Percentiles rank a stretch among this genome's conserved stretches.
phyloP scores from a whole-genome alignment of 164 flowering plant species.

The Dillenia turbinata region DNA sequence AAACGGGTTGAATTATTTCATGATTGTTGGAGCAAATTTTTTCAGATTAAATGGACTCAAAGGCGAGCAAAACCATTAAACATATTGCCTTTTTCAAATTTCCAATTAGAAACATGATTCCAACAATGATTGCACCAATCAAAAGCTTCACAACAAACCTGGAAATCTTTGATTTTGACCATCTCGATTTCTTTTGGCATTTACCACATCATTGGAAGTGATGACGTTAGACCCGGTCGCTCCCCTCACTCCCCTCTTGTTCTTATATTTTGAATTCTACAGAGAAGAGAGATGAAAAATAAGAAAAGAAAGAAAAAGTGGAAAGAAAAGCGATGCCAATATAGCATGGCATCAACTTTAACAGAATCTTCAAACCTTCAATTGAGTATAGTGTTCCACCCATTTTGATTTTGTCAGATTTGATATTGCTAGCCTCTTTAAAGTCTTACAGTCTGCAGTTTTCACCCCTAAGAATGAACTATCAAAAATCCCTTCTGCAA shows the following conservation, averaged over 20 bases:
- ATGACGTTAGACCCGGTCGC: constrained; percentile 21
- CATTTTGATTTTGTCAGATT: constrained; percentile 59
- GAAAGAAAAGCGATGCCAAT: neutral
- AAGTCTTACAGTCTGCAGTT: constrained; percentile 50
- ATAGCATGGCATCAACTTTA: constrained; percentile 1
- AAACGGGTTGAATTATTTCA: neutral
- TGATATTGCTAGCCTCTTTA: constrained; percentile 59
- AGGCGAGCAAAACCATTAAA: neutral
- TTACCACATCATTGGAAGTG: constrained; percentile 19
- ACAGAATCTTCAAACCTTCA: constrained; percentile 53
- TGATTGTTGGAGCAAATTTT: neutral
- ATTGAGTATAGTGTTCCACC: constrained; percentile 58
- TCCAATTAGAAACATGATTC: neutral
- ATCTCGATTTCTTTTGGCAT: constrained; percentile 43
- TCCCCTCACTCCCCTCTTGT: constrained; percentile 19
- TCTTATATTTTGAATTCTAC: constrained; percentile 42
- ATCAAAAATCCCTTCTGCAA: constrained; percentile 74
- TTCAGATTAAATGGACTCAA: neutral
- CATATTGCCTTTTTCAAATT: neutral
- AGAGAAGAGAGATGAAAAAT: constrained; percentile 9
- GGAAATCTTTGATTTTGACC: constrained; percentile 32
- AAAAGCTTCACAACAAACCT: constrained; percentile 36
- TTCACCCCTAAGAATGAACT: constrained; percentile 39
- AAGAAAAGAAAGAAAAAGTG: neutral
- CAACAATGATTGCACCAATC: neutral